Evolutionary conservation across 2,329 filamentous ascomycete species (phyloP).

Genomic region (Xenosphaeropsis pyriputrescens): DNA sequence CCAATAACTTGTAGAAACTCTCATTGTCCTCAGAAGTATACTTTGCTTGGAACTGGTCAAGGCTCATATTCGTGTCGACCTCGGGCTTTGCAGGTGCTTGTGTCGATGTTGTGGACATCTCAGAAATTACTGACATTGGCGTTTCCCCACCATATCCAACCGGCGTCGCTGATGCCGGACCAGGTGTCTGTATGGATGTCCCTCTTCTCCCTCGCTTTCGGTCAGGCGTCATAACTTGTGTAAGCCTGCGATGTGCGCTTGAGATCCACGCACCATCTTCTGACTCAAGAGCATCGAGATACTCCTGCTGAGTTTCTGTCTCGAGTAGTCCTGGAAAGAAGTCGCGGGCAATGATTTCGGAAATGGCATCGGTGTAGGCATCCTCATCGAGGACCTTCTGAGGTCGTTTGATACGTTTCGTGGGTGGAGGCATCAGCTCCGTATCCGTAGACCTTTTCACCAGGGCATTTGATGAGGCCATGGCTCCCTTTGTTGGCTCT

Average conservation of each 20-base stretch:
- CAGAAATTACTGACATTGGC: slow-evolving; percentile 41
- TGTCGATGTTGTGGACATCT: slow-evolving; percentile 20
- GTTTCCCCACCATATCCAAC: slow-evolving; percentile 59
- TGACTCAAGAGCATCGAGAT: slow-evolving; percentile 80
- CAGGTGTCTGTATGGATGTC: slow-evolving; percentile 17
- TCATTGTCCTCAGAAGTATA: slow-evolving; percentile 98
- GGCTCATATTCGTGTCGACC: slow-evolving; percentile 63
- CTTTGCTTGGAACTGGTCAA: slow-evolving; percentile 75
- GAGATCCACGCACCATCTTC: slow-evolving; percentile 76
- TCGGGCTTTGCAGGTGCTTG: slow-evolving; percentile 25
- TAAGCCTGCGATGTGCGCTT: slow-evolving; percentile 57
- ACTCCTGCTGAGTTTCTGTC: slow-evolving; percentile 77
- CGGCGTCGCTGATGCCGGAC: slow-evolving; percentile 37
- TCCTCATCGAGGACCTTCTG: slow-evolving; percentile 85
- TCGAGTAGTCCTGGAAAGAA: slow-evolving; percentile 91
- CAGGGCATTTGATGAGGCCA: slow-evolving; percentile 37
- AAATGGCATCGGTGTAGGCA: slow-evolving; percentile 77
- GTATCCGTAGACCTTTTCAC: slow-evolving; percentile 45
- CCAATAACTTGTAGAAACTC: slow-evolving; percentile 83
- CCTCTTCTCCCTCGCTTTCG: slow-evolving; percentile 24
- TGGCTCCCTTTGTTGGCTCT: slow-evolving; percentile 1
- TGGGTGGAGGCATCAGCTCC: slow-evolving; percentile 78
- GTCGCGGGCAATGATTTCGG: slow-evolving; percentile 88
- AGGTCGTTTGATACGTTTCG: slow-evolving; percentile 87
- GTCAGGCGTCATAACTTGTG: slow-evolving; percentile 71